These are phyloP conservation scores for Boletellus ananas DNA, from an alignment of 768 basidiomycete genomes.

Conservation along the genomic window DNA sequence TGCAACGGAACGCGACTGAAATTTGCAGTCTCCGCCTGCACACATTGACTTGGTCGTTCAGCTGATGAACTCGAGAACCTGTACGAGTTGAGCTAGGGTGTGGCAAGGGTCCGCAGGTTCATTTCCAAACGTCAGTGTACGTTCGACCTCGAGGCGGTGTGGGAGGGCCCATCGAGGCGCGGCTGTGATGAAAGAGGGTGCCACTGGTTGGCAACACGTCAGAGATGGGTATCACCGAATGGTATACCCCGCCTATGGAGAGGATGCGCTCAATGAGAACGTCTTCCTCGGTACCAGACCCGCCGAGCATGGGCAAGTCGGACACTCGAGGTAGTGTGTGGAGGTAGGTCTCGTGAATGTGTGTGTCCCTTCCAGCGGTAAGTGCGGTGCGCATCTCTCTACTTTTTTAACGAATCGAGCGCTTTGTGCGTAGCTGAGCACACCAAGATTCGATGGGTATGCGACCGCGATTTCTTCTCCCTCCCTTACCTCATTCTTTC, in stretches of 20 bases:
- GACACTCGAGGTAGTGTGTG: slow-evolving; percentile 8
- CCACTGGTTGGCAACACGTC: neutral
- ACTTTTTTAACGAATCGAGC: slow-evolving; percentile 8
- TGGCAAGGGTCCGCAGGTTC: neutral
- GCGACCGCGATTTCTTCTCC: neutral
- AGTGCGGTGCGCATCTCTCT: slow-evolving; percentile 10
- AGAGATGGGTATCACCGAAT: slow-evolving; percentile 2
- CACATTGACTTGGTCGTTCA: slow-evolving; percentile 2
- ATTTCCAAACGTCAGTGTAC: slow-evolving; percentile 3
- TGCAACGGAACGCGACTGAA: slow-evolving; percentile 14
- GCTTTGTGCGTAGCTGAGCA: neutral
- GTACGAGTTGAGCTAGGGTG: slow-evolving; percentile 3
- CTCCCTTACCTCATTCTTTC: no score
- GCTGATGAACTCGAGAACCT: slow-evolving; percentile 10
- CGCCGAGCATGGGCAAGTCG: neutral
- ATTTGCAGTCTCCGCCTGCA: slow-evolving; percentile 11
- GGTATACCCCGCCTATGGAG: slow-evolving; percentile 1
- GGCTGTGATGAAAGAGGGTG: slow-evolving; percentile 8
- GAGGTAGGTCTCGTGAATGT: neutral
- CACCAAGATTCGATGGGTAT: slow-evolving; percentile 4
- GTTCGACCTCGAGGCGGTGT: slow-evolving; percentile 10
- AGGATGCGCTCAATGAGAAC: slow-evolving; percentile 15
- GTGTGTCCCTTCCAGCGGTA: neutral
- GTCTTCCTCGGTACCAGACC: neutral
- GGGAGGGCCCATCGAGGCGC: neutral